These are phyloP conservation scores for Echeveria elegans DNA, from an alignment of 164 flowering plant genomes.

Conservation along the genomic window DNA sequence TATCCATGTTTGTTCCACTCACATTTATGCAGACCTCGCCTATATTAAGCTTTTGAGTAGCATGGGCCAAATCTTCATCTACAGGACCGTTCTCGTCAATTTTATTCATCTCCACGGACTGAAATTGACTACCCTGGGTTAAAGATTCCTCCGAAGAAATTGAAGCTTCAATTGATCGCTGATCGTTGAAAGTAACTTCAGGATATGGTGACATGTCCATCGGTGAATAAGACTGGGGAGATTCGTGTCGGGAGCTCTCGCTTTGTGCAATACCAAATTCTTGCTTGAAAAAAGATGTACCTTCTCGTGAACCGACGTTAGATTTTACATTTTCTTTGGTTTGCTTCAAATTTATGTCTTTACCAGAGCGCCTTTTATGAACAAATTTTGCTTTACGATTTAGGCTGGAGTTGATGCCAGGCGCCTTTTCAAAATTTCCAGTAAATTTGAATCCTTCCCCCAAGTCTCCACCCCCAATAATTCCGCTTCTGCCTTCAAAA, in stretches of 20 bases:
- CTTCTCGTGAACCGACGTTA: conserved; percentile 18
- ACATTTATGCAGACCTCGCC: conserved; percentile 19
- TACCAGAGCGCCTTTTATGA: conserved; percentile 32
- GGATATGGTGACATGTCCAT: conserved; percentile 85
- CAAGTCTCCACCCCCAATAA: neutral
- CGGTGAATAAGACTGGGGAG: conserved; percentile 61
- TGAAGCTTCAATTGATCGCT: conserved; percentile 39
- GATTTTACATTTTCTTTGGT: conserved; percentile 37
- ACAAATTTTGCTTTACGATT: conserved; percentile 32
- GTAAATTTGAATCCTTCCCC: conserved; percentile 7
- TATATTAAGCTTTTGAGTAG: conserved; percentile 32
- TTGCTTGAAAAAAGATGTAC: conserved; percentile 15
- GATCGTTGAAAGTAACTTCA: conserved; percentile 35
- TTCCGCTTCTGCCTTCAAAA: neutral
- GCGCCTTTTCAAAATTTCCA: conserved; percentile 22
- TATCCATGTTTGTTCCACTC: conserved; percentile 18
- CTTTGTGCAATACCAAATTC: conserved; percentile 27
- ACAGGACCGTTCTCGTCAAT: conserved; percentile 25
- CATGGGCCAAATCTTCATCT: conserved; percentile 42
- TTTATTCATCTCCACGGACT: conserved; percentile 20
- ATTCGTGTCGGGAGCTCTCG: conserved; percentile 27
- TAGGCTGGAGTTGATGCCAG: conserved; percentile 24
- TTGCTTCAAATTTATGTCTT: conserved; percentile 30
- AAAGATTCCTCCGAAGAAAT: conserved; percentile 39
- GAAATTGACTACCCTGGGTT: conserved; percentile 13